phyloP scores from a whole-genome alignment of 2,329 filamentous ascomycete genomes.

The Xylaria sp. region DNA sequence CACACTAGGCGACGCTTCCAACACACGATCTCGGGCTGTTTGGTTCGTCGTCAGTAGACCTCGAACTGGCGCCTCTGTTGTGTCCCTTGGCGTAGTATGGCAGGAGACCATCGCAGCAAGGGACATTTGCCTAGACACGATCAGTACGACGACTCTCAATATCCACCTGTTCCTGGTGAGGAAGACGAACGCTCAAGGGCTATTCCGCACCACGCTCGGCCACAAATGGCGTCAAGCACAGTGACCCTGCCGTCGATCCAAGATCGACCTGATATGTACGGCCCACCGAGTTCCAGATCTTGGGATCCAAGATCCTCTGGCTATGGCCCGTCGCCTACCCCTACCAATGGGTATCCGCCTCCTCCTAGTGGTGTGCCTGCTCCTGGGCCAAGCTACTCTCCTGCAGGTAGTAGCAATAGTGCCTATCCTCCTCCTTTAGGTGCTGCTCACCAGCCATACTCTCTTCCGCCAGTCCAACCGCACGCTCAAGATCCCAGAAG shows the following conservation, averaged over 20 bases:
- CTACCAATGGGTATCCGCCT: constrained; percentile 60
- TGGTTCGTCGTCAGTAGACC: constrained; percentile 42
- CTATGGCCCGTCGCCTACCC: constrained; percentile 57
- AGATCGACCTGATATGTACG: constrained; percentile 54
- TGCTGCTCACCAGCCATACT: constrained; percentile 38
- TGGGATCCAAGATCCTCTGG: constrained; percentile 52
- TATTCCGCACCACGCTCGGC: constrained; percentile 46
- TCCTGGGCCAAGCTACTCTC: constrained; percentile 44
- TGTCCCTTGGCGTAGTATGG: constrained; percentile 52
- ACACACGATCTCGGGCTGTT: constrained; percentile 33
- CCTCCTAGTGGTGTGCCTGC: constrained; percentile 43
- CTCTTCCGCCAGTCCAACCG: constrained; percentile 50
- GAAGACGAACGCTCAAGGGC: constrained; percentile 55
- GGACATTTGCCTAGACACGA: constrained; percentile 51
- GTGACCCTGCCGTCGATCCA: constrained; percentile 64
- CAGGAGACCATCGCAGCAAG: constrained; percentile 52
- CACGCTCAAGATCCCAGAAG: constrained; percentile 48
- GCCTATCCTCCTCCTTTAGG: constrained; percentile 43
- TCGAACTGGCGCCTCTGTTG: constrained; percentile 48
- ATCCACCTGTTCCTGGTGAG: constrained; percentile 56
- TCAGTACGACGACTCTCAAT: constrained; percentile 55
- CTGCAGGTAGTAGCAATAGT: constrained; percentile 37
- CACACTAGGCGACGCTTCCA: constrained; percentile 20
- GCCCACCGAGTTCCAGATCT: constrained; percentile 39
- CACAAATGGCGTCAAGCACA: constrained; percentile 56